Conservation (phyloP, 805 yeast species). For the Saccharomycodes ludwigii region DNA sequence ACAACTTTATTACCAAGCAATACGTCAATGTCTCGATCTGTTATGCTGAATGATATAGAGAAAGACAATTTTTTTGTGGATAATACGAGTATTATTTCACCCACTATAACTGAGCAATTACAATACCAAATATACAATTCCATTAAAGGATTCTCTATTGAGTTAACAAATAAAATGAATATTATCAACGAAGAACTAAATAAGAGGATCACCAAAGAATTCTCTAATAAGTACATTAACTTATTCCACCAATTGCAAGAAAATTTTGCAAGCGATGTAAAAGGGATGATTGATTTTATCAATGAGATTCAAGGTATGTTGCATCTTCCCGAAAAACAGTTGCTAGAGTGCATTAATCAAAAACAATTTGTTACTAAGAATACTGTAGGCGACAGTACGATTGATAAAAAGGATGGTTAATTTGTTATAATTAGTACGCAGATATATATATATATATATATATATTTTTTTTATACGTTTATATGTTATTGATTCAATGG, state of each 20-base stretch:
- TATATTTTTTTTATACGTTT: too few relatives aligned
- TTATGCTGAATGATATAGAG: slow-evolving; percentile 1
- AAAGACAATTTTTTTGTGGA: neutral
- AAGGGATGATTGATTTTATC: slow-evolving; percentile 24
- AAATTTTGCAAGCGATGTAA: slow-evolving; percentile 26
- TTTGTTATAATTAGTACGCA: too few relatives aligned
- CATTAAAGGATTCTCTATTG: slow-evolving; percentile 23
- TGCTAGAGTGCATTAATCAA: slow-evolving; percentile 18
- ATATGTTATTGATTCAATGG: too few relatives aligned
- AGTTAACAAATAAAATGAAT: slow-evolving; percentile 22
- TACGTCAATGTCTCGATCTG: slow-evolving; percentile 2
- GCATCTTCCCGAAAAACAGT: slow-evolving; percentile 24
- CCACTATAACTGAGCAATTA: slow-evolving; percentile 22
- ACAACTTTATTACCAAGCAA: too few relatives aligned
- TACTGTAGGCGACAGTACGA: too few relatives aligned
- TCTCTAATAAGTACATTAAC: slow-evolving; percentile 24
- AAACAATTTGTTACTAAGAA: slow-evolving; percentile 10
- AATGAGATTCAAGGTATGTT: slow-evolving; percentile 25
- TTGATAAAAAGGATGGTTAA: too few relatives aligned
- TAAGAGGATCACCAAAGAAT: slow-evolving; percentile 21
- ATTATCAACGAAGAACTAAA: slow-evolving; percentile 27
- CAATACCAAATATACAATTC: slow-evolving; percentile 27
- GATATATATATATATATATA: too few relatives aligned
- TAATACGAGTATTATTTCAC: slow-evolving; percentile 3
- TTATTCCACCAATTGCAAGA: slow-evolving; percentile 22